A percentile compares a stretch with the other conserved stretches of the same genome.
phyloP scores from a whole-genome alignment of 2,329 filamentous ascomycete genomes.

The Simplicillium aogashimaense region DNA sequence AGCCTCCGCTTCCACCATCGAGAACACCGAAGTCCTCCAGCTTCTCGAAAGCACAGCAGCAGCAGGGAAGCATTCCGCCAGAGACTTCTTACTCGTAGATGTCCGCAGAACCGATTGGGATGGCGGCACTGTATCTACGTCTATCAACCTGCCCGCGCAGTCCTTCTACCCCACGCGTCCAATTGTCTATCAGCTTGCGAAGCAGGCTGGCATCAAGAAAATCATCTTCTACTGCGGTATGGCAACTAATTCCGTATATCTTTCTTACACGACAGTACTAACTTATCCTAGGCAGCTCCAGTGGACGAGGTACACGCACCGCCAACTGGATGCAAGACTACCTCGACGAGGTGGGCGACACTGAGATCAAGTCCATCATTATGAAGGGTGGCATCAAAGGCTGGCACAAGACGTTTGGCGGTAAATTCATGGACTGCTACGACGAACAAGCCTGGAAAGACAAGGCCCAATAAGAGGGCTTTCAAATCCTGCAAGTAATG shows the following conservation, averaged over 20 bases:
- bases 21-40: constrained; percentile 26
- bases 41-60: constrained; percentile 27
- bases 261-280: neutral
- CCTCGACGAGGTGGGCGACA: constrained; percentile 33
- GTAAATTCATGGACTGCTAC: constrained; percentile 39
- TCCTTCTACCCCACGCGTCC: constrained; percentile 40
- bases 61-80: constrained; percentile 13
- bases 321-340: constrained; percentile 49
- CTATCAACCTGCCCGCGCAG: constrained; percentile 48
- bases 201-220: constrained; percentile 34
- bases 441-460: constrained; percentile 28
- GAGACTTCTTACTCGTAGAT: constrained; percentile 38
- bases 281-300: constrained; percentile 32
- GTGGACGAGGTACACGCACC: constrained; percentile 38
- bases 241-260: constrained; percentile 2
- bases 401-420: constrained; percentile 40
- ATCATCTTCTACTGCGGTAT: constrained; percentile 48
- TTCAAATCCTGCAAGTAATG: too few species aligned
- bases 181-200: constrained; percentile 37
- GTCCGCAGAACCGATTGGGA: constrained; percentile 43
- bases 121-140: constrained; percentile 49
- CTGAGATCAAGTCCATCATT: constrained; percentile 32
- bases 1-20: constrained; percentile 25
- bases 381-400: constrained; percentile 44
- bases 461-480: constrained; percentile 3